These are phyloP conservation scores for Polyporus tsugae DNA, from an alignment of 1,284 basidiomycete species.

Conservation along the genomic window DNA sequence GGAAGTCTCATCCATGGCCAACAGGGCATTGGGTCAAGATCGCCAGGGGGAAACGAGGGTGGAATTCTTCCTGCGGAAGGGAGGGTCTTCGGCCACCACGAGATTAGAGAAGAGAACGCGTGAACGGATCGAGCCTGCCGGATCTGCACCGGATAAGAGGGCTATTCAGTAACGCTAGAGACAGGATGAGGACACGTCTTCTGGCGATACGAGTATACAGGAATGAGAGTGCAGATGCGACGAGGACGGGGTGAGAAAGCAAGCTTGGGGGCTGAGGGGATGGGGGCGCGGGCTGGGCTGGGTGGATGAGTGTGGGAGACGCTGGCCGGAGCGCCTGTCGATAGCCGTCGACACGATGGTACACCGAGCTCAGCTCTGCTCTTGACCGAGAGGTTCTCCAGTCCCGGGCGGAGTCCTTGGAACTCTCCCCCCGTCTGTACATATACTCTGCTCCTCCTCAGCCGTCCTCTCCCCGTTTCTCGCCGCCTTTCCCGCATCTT, in stretches of 20 bases:
- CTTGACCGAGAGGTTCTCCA: constrained; percentile 15
- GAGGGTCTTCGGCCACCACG: constrained; percentile 4
- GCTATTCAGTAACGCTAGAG: background rate
- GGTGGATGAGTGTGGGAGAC: background rate
- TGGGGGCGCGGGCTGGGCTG: background rate
- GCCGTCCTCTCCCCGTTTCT: constrained; percentile 8
- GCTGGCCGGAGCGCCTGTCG: constrained; percentile 12
- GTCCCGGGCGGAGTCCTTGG: background rate
- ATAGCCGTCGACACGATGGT: background rate
- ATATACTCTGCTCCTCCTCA: constrained; percentile 14
- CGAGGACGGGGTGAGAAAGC: background rate
- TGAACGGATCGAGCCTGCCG: background rate
- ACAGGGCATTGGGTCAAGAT: constrained; percentile 7
- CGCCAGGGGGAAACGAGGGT: background rate
- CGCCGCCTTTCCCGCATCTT: background rate
- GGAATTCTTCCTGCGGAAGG: background rate
- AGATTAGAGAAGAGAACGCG: background rate
- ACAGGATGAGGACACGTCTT: background rate
- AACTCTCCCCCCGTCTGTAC: constrained; percentile 18
- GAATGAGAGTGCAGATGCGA: background rate
- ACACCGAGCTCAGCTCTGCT: background rate
- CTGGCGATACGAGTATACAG: background rate
- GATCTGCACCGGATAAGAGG: background rate
- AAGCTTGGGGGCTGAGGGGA: background rate
- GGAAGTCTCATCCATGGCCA: constrained; percentile 3